Conservation (phyloP, 768 basidiomycete species). For the Leucocoprinus birnbaumii region DNA sequence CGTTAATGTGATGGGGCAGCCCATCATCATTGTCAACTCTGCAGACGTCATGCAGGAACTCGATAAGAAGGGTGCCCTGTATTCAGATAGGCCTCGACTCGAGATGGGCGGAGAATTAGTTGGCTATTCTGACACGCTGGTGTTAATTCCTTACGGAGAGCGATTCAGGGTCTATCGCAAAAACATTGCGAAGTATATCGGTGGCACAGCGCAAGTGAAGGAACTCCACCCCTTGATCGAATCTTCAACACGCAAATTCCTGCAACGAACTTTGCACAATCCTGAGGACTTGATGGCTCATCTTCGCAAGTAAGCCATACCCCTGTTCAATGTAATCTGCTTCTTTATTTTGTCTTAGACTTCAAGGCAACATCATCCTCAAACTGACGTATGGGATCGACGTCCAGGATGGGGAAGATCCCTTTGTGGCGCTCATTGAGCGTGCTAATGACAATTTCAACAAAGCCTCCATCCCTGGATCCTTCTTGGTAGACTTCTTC, state of each 20-base stretch:
- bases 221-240: slow-evolving; percentile 30
- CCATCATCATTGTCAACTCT: slow-evolving; percentile 48
- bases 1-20: slow-evolving; percentile 39
- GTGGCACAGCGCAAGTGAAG: slow-evolving; percentile 26
- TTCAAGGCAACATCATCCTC: slow-evolving; percentile 53
- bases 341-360: slow-evolving; percentile 22
- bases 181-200: slow-evolving; percentile 39
- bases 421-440: slow-evolving; percentile 50
- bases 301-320: slow-evolving; percentile 37
- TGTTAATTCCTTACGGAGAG: slow-evolving; percentile 39
- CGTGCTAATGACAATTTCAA: slow-evolving; percentile 51
- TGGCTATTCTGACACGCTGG: slow-evolving; percentile 46
- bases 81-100: slow-evolving; percentile 45
- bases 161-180: slow-evolving; percentile 43
- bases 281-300: slow-evolving; percentile 29
- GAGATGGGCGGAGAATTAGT: slow-evolving; percentile 50
- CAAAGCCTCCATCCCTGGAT: slow-evolving; percentile 44
- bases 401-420: slow-evolving; percentile 49
- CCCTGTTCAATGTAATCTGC: not conserved
- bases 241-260: slow-evolving; percentile 31
- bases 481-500: slow-evolving; percentile 41
- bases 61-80: slow-evolving; percentile 43
- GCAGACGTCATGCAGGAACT: slow-evolving; percentile 39
- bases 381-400: slow-evolving; percentile 55
- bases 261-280: slow-evolving; percentile 31